phyloP scores from a whole-genome alignment of 495 filamentous ascomycete genomes.

The Entonaema liquescens region DNA sequence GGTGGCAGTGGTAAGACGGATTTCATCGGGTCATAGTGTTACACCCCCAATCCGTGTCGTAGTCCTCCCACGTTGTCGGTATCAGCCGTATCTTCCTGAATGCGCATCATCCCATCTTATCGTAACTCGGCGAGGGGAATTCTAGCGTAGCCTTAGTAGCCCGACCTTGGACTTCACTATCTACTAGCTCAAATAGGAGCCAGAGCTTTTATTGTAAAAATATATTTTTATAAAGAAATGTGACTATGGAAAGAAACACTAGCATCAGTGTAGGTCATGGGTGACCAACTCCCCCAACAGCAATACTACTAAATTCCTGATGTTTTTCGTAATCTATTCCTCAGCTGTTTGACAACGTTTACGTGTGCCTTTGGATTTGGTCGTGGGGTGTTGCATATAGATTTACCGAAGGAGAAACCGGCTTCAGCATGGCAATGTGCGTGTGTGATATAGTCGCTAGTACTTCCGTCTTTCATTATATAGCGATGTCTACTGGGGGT shows the following conservation, averaged over 20 bases:
- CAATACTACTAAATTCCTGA: background rate
- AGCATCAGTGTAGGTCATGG: no score
- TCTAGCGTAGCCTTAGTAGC: background rate
- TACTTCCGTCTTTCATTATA: background rate
- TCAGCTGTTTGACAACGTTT: slow-evolving; percentile 29
- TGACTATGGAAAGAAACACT: no score
- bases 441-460: background rate
- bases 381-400: slow-evolving; percentile 30
- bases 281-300: background rate
- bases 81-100: slow-evolving; percentile 9
- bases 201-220: background rate
- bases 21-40: slow-evolving; percentile 21
- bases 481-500: background rate
- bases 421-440: slow-evolving; percentile 17
- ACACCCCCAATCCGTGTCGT: slow-evolving; percentile 19
- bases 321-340: slow-evolving; percentile 14
- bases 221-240: no score
- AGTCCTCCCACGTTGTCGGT: slow-evolving; percentile 23
- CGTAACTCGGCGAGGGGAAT: slow-evolving; percentile 11
- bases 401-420: slow-evolving; percentile 16
- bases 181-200: background rate
- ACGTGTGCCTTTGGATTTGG: slow-evolving; percentile 19
- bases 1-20: slow-evolving; percentile 33
- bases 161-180: no score
- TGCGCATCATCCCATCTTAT: slow-evolving; percentile 13